Base-by-base conservation (phyloP, 176 grass and related monocot genomes). In the Aegilops sharonensis region DNA sequence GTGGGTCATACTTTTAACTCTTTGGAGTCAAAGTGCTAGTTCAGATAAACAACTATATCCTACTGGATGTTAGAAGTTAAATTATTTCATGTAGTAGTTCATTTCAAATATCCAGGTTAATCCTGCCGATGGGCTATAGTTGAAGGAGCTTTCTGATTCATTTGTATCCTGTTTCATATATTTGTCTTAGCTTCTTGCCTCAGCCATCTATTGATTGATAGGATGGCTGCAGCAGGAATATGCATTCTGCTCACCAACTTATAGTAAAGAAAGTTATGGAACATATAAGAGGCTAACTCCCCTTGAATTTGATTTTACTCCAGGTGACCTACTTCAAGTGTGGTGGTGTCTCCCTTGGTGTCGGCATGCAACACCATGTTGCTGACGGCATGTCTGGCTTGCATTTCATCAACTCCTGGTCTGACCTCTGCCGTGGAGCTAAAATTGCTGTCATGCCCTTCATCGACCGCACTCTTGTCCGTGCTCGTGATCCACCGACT, bases 301-400 rank as follows among this genome's bases (percentile, higher is more conserved):
- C 47, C 76, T 70, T 10, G 0, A 5, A 42, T 47, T 31, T 78
- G 20, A 24, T 52, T 48, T 48, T 71, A 21, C 34, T 80, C 6
- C 85, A 98, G 95, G 93, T 98, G 72, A 98, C 95, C 11, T 78
- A 95, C 71, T 98, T 98, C 82, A 98, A 95, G 82, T 98, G 93
- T 31, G 93, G 95, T 65, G 95, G 93, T 0, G 85, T 90, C 25
- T 93, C 91, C 40, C 83, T 98, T 72, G 95, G 95, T 30, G 95
- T 98, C 17, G 95, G 95, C n/a, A 92, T 95, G 93, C 95, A 98
- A 75, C 95, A 98, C 83, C 93, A 98, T 61, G 93, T 82, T 0
- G 93, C 93, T 0, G 95, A 98, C 15, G 95, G 95, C 72, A 88
- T 90, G 91, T 98, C 95, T 21, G 93, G 89, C 9, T 79, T 93